A percentile compares a stretch with the other conserved stretches of the same genome.
Conservation (phyloP, 805 yeast species). For the Priceomyces fermenticarens region DNA sequence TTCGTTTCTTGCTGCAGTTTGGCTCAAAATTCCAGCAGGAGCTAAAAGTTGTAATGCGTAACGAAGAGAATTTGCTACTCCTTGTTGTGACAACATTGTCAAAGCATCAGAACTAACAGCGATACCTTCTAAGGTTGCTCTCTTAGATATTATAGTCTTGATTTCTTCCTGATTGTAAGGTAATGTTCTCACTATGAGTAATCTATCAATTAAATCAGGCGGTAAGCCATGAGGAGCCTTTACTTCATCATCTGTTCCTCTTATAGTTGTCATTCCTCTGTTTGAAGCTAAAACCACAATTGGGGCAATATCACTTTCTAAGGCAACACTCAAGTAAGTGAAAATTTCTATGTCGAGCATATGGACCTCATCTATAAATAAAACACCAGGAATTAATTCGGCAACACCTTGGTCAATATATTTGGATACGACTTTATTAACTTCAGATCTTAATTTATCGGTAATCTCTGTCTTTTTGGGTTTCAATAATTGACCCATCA, state of each 20-base stretch:
- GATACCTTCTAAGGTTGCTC: conserved; percentile 76
- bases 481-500: conserved; percentile 96
- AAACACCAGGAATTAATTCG: conserved; percentile 94
- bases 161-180: conserved; percentile 87
- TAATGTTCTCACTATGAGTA: conserved; percentile 86
- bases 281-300: conserved; percentile 94
- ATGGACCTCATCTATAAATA: conserved; percentile 96
- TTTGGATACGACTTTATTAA: conserved; percentile 91
- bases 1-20: conserved; percentile 67
- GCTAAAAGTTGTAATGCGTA: conserved; percentile 88
- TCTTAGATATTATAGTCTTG: conserved; percentile 72
- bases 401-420: conserved; percentile 98
- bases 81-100: conserved; percentile 68
- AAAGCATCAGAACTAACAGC: conserved; percentile 67
- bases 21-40: conserved; percentile 83
- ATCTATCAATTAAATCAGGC: conserved; percentile 87
- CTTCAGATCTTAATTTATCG: conserved; percentile 89
- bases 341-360: conserved; percentile 98
- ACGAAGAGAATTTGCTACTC: conserved; percentile 77
- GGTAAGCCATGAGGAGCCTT: conserved; percentile 96
- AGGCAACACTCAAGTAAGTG: conserved; percentile 89
- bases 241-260: conserved; percentile 82
- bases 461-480: conserved; percentile 97
- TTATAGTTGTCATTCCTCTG: conserved; percentile 86
- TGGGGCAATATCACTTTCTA: conserved; percentile 90